Evolutionary conservation across 148 eudicot genomes (phyloP), one percentile per base, ranked within the genome.

Genomic region (Cornus florida): DNA sequence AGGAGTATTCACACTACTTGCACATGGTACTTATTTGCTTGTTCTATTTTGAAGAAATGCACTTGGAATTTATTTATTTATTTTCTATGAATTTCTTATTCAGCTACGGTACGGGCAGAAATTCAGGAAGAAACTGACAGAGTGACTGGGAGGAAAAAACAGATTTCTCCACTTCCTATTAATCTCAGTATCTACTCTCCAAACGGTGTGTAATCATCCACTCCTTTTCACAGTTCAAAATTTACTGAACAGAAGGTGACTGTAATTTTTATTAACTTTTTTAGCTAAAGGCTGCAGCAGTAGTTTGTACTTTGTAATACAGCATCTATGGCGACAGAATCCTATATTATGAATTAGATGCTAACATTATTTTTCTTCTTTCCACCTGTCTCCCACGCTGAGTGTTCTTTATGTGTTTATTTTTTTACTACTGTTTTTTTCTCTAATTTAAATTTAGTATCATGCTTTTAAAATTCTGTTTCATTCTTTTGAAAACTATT

Each of bases 121-220:
- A 91, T 89, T 23, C 79, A 88, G 78, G 91, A 88, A 41, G 95
- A 91, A 87, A 91, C 94, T 33, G 92, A 89, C 80, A 84, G 80
- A 78, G 81, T 86, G 65, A 90, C 91, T 62, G 90, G 91, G 70
- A 88, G 75, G 76, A 82, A 82, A 19, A 91, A 87, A 72, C 82
- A 86, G 35, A 90, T 91, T 69, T 89, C 90, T 68, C 73, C 87
- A 13, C 75, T 84, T 69, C 92, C 93, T 38, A 91, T 91, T 72
- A 83, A 91, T 69, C 90, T 91, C 22, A 85, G 89, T 82, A 91
- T 91, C 67, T 86, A 84, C 83, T 91, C 92, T 1, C 88, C 90
- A 38, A 79, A 89, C 77, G 94, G 94, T 89, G 78, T 7, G 75
- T 28, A 17, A 35, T 48, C 1, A 60, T 62, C 62, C 6, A 13